These are phyloP conservation scores for Wickerhamiella sergipiensis DNA, from an alignment of 805 yeast species.

Conservation along the genomic window DNA sequence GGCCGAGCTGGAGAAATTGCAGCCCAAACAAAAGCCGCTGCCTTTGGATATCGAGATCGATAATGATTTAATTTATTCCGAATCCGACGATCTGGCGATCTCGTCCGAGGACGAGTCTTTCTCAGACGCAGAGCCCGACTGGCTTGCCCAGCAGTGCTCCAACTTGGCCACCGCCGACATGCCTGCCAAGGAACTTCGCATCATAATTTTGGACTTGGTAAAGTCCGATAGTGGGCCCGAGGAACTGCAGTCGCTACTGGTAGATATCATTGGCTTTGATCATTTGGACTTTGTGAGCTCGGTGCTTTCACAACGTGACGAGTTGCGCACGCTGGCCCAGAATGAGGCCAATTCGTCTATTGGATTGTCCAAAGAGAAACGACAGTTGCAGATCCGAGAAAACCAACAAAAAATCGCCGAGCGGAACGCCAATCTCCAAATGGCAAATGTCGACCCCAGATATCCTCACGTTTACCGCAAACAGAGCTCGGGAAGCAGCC, in stretches of 20 bases:
- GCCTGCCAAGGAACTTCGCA: conserved; percentile 7
- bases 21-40: background rate
- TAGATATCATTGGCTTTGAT: conserved; percentile 76
- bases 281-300: conserved; percentile 66
- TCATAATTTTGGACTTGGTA: conserved; percentile 15
- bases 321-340: conserved; percentile 2
- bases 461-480: conserved; percentile 83
- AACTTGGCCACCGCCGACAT: conserved; percentile 3
- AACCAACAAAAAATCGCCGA: conserved; percentile 11
- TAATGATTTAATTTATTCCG: conserved; percentile 9
- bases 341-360: conserved; percentile 18
- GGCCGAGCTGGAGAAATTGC: conserved; percentile 5
- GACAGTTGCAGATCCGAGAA: conserved; percentile 12
- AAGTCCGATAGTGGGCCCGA: conserved; percentile 34
- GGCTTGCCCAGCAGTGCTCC: conserved; percentile 8
- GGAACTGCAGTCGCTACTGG: conserved; percentile 53
- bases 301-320: conserved; percentile 32
- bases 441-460: conserved; percentile 29
- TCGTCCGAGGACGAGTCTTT: background rate
- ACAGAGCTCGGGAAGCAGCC: conserved; percentile 49
- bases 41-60: conserved; percentile 9
- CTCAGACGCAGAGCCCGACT: conserved; percentile 2
- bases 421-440: conserved; percentile 15
- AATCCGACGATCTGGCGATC: background rate
- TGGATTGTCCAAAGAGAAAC: conserved; percentile 7